Conservation (phyloP, 2,329 filamentous ascomycete genomes). For the Aspergillus sp. region DNA sequence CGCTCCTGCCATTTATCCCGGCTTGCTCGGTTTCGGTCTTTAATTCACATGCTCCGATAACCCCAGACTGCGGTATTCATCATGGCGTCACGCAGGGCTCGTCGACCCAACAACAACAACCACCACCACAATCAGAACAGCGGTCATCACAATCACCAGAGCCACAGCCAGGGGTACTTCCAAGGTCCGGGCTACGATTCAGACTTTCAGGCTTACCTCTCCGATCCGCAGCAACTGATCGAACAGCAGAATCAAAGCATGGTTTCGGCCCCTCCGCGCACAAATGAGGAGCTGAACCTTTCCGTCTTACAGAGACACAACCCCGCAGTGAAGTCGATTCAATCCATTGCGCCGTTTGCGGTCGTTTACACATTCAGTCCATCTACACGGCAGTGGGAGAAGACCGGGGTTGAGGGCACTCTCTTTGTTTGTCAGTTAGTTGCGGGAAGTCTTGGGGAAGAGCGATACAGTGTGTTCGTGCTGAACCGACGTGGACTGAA, state of each 20-base stretch:
- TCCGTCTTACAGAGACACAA: slow-evolving; percentile 79
- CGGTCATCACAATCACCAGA: slow-evolving; percentile 16
- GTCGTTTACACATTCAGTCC: slow-evolving; percentile 80
- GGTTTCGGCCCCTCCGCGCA: slow-evolving; percentile 54
- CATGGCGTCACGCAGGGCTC: slow-evolving; percentile 35
- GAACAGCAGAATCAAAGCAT: slow-evolving; percentile 29
- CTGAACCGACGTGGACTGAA: slow-evolving; percentile 70
- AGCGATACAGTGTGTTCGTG: slow-evolving; percentile 62
- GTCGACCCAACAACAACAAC: slow-evolving; percentile 31
- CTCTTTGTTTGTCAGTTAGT: slow-evolving; percentile 77
- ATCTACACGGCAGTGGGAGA: slow-evolving; percentile 72
- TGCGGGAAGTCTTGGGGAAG: slow-evolving; percentile 45
- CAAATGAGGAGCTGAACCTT: slow-evolving; percentile 85
- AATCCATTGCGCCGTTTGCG: slow-evolving; percentile 79
- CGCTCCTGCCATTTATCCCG: not conserved
- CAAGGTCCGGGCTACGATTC: slow-evolving; percentile 63
- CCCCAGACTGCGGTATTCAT: not conserved
- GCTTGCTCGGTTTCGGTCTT: not conserved
- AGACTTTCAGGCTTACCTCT: slow-evolving; percentile 55
- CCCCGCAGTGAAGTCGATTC: slow-evolving; percentile 69
- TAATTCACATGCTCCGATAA: not conserved
- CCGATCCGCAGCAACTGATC: slow-evolving; percentile 32
- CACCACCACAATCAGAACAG: slow-evolving; percentile 12
- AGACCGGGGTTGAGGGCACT: slow-evolving; percentile 79
- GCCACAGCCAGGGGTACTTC: slow-evolving; percentile 17